These are phyloP conservation scores for Endocarpon pusillum DNA, from an alignment of 495 filamentous ascomycete species.

Conservation along the genomic window DNA sequence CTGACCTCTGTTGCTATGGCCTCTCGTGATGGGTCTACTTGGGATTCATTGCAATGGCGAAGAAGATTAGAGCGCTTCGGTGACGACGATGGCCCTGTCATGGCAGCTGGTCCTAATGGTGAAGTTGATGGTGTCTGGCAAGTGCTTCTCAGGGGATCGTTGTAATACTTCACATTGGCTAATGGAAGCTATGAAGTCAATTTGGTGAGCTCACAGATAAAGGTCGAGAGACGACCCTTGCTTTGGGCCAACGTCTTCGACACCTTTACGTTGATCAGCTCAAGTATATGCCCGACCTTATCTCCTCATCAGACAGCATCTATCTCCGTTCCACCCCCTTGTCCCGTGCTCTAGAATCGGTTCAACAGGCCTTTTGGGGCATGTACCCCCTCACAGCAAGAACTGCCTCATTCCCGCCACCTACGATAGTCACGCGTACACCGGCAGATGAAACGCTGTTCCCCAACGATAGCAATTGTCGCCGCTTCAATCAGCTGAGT, in stretches of 20 bases:
- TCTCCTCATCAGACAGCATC: constrained; percentile 47
- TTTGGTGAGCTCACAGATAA: constrained; percentile 78
- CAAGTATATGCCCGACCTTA: constrained; percentile 56
- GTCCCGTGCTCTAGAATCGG: constrained; percentile 66
- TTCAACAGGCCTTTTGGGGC: constrained; percentile 79
- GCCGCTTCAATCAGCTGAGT: constrained; percentile 63
- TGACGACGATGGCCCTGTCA: constrained; percentile 45
- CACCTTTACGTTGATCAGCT: constrained; percentile 80
- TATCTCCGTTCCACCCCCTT: constrained; percentile 79
- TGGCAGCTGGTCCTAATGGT: constrained; percentile 46
- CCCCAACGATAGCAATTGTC: constrained; percentile 77
- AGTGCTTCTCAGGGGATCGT: constrained; percentile 5
- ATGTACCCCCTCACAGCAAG: constrained; percentile 67
- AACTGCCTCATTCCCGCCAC: constrained; percentile 43
- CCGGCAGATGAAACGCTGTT: constrained; percentile 77
- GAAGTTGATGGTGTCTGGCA: constrained; percentile 63
- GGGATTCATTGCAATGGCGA: constrained; percentile 57
- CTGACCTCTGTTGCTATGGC: constrained; percentile 54
- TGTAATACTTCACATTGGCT: not conserved
- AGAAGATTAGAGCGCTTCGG: constrained; percentile 71
- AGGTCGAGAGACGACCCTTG: constrained; percentile 69
- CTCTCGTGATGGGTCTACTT: constrained; percentile 36
- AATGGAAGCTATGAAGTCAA: constrained; percentile 28
- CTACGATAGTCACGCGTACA: constrained; percentile 56
- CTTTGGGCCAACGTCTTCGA: constrained; percentile 61